Base-by-base conservation (phyloP, 2,329 filamentous ascomycete genomes). In the Ascosphaera pollenicola region DNA sequence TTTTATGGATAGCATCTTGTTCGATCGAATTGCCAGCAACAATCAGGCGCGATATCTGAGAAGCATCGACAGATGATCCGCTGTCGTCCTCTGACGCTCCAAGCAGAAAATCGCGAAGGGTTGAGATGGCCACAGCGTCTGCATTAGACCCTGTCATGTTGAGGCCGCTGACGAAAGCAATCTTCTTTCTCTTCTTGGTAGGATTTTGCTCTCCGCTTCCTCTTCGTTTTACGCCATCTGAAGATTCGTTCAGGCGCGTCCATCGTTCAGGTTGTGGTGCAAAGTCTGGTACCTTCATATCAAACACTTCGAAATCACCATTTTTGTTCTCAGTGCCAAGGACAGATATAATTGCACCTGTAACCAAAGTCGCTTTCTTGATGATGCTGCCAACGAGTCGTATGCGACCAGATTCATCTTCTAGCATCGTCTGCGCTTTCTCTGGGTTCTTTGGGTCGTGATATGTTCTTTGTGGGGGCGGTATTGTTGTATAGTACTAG, bases 401-500 rank as follows among this genome's bases (percentile, higher is more conserved):
- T 47, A 98, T 65, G 17, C 91, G 76, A 36, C 89, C 89, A 1
- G 84, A 94, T 57, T 95, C 87, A 55, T 98, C 89, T 57, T 98
- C 89, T 31, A 98, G 64, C 75, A 91, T 92, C 47, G 83, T 70
- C 43, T 73, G 62, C 37, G 83, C 72, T 17, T 46, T 44, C 8
- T 50, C 50, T 15, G 54, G 56, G 36, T 59, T 48, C 10, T 54
- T 52, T 17, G 56, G 51, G 39, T 77, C 68, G 46, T 74, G 69
- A 59, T 93, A 94, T 48, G 83, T 89, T 46, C 77, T 68, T 43
- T 76, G 69, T 6, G 74, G 69, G 11, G 80, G 73, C 7, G 85
- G 84, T 1, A 80, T 83, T 0, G 81, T 77, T 42, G 92, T 83
- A 4, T 18, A 18, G 36, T 4, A 2, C 4, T 15, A n/a, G 15